Base-by-base conservation (phyloP, 495 filamentous ascomycete species). In the Cenococcum geophilum region DNA sequence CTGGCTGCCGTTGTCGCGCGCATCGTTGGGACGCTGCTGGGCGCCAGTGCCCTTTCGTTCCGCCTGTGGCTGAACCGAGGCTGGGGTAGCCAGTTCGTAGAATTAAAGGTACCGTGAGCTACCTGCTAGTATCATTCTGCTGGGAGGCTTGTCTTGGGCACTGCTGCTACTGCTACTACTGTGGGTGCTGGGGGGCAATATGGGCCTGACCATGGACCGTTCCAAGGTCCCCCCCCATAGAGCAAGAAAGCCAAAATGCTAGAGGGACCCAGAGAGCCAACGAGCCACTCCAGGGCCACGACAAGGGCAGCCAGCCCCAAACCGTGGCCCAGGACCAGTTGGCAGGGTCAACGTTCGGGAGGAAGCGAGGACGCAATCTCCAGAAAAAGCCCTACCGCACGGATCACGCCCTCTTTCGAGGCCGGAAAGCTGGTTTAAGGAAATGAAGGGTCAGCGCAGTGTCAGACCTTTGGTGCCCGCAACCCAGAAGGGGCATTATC, bases 331-430 rank as follows among this genome's bases (percentile, higher is more conserved):
- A 59, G 58, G 45, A 61, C 62, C 62, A 65, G 66, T 23, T 47
- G 54, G 45, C 62, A 62, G 66, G 62, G 62, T 68, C 55, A 64
- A 64, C 58, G 62, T 57, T 54, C 65, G 66, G 66, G 62, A 68
- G 49, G 58, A 68, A 68, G 66, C 66, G 66, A 68, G 62, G 14
- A 32, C 21, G 42, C 53, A 54, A 54, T 56, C 57, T 57, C 58
- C 62, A 57, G 62, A 59, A 64, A 59, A 68, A 57, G 65, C 62
- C 61, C 61, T 49, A 34, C 57, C 56, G 65, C 65, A 67, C 65
- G 45, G 65, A 67, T 57, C 51, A 58, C 25, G 23, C 14, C 16
- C 22, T 58, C 56, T 45, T 63, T 67, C 25, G 55, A 59, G 64
- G 47, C 22, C 22, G 51, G n/a, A 48, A 12, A 11, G 22, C 14